Conservation (phyloP, 2,329 filamentous ascomycete genomes). For the Fusarium pilosicola region DNA sequence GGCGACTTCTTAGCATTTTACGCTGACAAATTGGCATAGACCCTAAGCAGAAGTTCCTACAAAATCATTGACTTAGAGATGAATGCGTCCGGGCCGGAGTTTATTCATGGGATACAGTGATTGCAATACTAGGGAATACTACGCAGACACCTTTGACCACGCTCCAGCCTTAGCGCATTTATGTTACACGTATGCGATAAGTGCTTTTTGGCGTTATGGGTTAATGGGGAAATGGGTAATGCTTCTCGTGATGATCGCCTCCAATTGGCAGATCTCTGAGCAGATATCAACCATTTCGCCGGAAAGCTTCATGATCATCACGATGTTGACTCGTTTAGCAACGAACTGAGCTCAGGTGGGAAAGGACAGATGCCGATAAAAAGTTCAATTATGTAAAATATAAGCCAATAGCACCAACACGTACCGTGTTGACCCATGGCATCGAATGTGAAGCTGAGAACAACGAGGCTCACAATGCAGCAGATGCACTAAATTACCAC, state of each 20-base stretch:
- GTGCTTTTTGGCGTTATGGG: background rate
- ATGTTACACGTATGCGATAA: background rate
- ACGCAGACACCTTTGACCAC: background rate
- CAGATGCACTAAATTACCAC: constrained; percentile 36
- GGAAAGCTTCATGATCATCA: background rate
- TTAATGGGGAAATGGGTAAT: background rate
- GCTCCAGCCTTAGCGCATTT: background rate
- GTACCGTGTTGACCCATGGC: background rate
- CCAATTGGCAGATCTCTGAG: background rate
- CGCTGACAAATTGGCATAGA: no score
- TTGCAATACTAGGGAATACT: no score
- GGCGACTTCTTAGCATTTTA: no score
- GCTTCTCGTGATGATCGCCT: background rate
- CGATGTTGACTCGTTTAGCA: background rate
- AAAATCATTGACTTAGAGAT: no score
- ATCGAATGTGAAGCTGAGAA: background rate
- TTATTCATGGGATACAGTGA: no score
- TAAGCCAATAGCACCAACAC: background rate
- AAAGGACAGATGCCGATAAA: background rate
- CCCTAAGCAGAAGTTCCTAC: no score
- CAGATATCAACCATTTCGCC: background rate
- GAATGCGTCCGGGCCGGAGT: no score
- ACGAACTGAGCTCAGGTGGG: background rate
- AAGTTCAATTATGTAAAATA: constrained; percentile 5
- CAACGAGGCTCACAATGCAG: background rate